phyloP scores from a whole-genome alignment of 73 alveolate genomes.

The Tetrahymena thermophila region DNA sequence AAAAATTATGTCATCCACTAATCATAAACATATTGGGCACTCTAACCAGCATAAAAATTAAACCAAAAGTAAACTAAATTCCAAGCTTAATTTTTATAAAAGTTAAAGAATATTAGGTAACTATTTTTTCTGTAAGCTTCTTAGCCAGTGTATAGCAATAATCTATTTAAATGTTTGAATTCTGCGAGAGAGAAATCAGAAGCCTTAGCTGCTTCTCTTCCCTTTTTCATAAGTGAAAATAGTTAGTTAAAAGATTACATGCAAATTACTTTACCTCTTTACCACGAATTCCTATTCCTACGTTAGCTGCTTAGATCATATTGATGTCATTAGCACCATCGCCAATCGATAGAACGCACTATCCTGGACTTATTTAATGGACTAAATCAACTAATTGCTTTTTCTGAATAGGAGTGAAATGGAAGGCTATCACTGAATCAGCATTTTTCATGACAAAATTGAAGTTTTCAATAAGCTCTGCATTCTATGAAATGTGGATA shows the following conservation, averaged over 20 bases:
- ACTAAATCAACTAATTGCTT: constrained; percentile 45
- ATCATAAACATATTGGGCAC: constrained; percentile 55
- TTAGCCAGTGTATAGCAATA: constrained; percentile 59
- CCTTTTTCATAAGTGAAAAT: constrained; percentile 15
- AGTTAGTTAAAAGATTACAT: no score
- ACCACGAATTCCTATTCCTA: neutral
- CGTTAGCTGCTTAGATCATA: constrained; percentile 54
- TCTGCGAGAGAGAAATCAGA: constrained; percentile 52
- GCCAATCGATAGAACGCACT: constrained; percentile 77
- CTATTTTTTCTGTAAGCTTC: constrained; percentile 61
- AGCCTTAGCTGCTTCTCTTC: constrained; percentile 57
- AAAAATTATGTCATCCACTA: constrained; percentile 29
- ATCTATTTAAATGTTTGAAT: constrained; percentile 48
- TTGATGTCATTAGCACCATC: constrained; percentile 99
- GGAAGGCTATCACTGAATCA: constrained; percentile 40
- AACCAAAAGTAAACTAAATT: constrained; percentile 49
- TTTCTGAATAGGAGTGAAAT: constrained; percentile 50
- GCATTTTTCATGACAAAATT: neutral
- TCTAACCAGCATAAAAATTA: constrained; percentile 54
- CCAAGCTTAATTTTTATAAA: constrained; percentile 56
- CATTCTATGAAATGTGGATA: constrained; percentile 27
- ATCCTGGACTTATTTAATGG: constrained; percentile 26
- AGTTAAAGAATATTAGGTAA: constrained; percentile 39
- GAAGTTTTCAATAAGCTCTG: neutral
- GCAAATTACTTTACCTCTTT: neutral